Evolutionary conservation across 306 rosid genomes (phyloP).

Genomic region (Purshia tridentata): DNA sequence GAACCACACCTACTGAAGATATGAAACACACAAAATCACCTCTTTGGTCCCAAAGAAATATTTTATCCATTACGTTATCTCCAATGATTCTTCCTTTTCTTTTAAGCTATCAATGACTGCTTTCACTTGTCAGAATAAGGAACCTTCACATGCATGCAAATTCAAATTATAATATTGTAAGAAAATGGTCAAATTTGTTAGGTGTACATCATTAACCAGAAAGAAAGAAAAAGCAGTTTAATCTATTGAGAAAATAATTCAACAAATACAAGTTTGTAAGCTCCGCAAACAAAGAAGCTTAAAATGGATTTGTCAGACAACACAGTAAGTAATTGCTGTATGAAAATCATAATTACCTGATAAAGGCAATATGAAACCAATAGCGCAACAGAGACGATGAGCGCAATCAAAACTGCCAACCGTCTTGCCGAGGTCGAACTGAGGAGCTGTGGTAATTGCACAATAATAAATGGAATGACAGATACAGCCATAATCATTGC

Average conservation of each 20-base stretch:
- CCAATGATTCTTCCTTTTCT: neutral
- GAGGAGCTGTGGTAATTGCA: conserved; percentile 83
- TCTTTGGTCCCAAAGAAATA: neutral
- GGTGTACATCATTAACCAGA: neutral
- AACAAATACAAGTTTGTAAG: neutral
- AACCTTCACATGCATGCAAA: neutral
- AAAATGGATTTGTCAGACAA: neutral
- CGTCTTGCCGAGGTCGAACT: conserved; percentile 68
- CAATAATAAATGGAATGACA: conserved; percentile 73
- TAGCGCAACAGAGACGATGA: conserved; percentile 52
- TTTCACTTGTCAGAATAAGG: neutral
- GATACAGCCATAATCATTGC: conserved; percentile 82
- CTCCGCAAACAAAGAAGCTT: neutral
- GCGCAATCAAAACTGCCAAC: conserved; percentile 75
- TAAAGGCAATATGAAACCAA: conserved; percentile 66
- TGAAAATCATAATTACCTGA: conserved; percentile 52
- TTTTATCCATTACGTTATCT: neutral
- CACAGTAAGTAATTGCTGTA: neutral
- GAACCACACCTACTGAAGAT: neutral
- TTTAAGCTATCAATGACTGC: neutral
- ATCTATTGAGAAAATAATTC: neutral
- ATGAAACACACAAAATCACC: neutral
- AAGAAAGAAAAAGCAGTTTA: neutral
- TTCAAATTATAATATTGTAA: neutral
- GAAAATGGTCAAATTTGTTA: neutral